These are phyloP conservation scores for Pseudonitzschia delicatissima DNA, from an alignment of 108 stramenopile genomes.

Conservation along the genomic window DNA sequence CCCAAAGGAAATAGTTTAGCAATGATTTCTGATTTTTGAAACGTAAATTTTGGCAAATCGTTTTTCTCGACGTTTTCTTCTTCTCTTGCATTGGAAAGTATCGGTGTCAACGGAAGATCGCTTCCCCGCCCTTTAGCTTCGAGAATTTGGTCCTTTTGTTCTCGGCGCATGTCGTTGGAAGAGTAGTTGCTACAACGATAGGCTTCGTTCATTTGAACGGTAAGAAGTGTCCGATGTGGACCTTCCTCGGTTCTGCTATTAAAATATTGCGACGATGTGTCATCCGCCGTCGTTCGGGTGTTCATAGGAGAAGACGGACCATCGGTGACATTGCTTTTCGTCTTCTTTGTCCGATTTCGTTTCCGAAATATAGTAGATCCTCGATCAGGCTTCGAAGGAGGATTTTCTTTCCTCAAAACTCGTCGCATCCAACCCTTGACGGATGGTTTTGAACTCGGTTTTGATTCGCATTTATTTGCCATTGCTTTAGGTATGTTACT, in stretches of 20 bases:
- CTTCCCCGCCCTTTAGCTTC: not conserved
- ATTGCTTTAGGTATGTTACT: too few species aligned
- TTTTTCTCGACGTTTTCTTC: not conserved
- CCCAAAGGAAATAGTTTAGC: constrained; percentile 1
- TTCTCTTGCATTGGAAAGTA: not conserved
- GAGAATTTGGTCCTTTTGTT: not conserved
- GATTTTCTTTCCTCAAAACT: not conserved
- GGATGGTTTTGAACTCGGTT: too few species aligned
- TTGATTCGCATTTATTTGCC: too few species aligned
- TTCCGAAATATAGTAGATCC: not conserved
- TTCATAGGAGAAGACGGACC: not conserved
- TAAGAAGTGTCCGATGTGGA: not conserved
- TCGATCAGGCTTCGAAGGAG: not conserved
- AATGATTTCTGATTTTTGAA: not conserved
- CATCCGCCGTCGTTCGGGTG: not conserved
- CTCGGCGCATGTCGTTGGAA: not conserved
- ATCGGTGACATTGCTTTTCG: not conserved
- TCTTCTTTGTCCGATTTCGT: not conserved
- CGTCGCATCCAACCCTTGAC: not conserved
- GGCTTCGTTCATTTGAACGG: too few species aligned
- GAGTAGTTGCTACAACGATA: too few species aligned
- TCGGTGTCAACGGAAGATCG: not conserved
- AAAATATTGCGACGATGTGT: not conserved
- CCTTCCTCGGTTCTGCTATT: constrained; percentile 1
- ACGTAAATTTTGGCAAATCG: not conserved